Evolutionary conservation across 768 basidiomycete species (phyloP), one percentile per base, ranked within the genome.

Genomic region (Psilocybe subaeruginosa): DNA sequence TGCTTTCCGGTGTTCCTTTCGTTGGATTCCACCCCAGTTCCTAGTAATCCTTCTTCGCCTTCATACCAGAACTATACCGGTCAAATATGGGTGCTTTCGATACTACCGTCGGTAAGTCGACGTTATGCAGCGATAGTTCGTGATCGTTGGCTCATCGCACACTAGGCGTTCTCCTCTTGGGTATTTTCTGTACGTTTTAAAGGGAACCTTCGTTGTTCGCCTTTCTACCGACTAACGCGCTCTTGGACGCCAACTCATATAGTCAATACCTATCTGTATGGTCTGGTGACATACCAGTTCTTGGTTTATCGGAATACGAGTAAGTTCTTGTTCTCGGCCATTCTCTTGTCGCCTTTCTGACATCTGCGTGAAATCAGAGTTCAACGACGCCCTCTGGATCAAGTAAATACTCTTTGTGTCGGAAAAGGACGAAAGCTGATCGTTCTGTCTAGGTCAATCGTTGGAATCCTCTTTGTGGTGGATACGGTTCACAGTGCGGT

Each of bases 281-380:
- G 80, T 2, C 69, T 80, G 9, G 80, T 81, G 62, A 68, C 70
- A 7, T 78, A 74, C 65, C 78, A 80, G 59, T 81, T 80, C 59
- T 66, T 73, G 9, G 60, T 70, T 2, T 82, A 82, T 60, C 70
- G 73, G 57, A 70, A 66, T 52, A 70, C 73, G 33, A 73, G 75
- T 76, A 51, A 14, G 73, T 41, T 48, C 35, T 19, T 31, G 6
- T 49, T 23, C 23, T 23, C n/a, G n/a, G 16, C 9, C 39, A 29
- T 35, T 56, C 63, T 55, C 49, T 37, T 49, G 35, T 56, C 16
- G 19, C 54, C 59, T 59, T n/a, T 19, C 41, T 54, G 14, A 41
- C 43, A 59, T 31, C 37, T 46, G 50, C 56, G 3, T 8, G 30
- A 30, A 35, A 16, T 23, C 52, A 76, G 75, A 72, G 52, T 78